Conservation (phyloP, 306 rosid species). For the Cucumis melo region DNA sequence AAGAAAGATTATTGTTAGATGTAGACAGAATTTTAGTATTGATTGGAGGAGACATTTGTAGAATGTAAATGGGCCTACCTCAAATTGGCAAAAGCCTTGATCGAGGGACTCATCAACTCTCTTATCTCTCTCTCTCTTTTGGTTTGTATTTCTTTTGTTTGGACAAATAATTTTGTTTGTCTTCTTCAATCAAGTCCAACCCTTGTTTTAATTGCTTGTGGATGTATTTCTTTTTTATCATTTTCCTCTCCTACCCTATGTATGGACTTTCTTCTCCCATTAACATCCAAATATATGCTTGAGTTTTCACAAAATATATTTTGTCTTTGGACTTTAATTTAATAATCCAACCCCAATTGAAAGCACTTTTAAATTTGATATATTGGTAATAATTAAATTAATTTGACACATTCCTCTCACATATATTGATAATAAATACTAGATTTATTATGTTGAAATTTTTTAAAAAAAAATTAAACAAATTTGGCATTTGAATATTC, state of each 20-base stretch:
- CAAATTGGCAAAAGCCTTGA: not conserved
- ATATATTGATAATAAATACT: too few relatives aligned
- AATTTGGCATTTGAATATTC: not conserved
- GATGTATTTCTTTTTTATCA: not conserved
- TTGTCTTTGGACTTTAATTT: too few relatives aligned
- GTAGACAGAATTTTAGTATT: not conserved
- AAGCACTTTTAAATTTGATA: too few relatives aligned
- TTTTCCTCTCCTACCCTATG: not conserved
- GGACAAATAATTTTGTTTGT: conserved; percentile 10
- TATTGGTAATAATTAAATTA: too few relatives aligned
- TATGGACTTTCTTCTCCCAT: too few relatives aligned
- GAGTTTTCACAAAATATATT: too few relatives aligned
- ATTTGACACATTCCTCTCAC: too few relatives aligned
- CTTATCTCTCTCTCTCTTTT: not conserved
- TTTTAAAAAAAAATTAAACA: not conserved
- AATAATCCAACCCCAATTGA: too few relatives aligned
- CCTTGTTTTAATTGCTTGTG: not conserved
- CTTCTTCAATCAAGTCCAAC: conserved; percentile 15
- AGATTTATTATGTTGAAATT: too few relatives aligned
- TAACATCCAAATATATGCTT: too few relatives aligned
- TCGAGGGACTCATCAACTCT: not conserved
- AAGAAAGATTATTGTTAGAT: not conserved
- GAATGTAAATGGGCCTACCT: not conserved
- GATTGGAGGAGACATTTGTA: conserved; percentile 2
- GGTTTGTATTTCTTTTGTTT: conserved; percentile 9